phyloP scores from a whole-genome alignment of 2,329 filamentous ascomycete species.

The Aspergillus persii region DNA sequence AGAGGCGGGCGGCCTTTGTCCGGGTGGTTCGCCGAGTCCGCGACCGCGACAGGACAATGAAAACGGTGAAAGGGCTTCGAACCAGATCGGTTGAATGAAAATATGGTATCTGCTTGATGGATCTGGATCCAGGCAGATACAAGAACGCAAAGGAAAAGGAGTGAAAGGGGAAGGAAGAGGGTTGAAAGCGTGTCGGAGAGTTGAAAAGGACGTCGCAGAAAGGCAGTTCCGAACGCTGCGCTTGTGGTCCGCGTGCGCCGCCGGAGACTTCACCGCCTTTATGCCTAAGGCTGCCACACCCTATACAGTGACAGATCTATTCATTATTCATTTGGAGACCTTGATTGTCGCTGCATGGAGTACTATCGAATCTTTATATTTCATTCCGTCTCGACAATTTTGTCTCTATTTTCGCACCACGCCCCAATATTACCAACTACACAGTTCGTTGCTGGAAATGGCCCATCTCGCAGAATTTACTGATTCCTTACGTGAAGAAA shows the following conservation, averaged over 20 bases:
- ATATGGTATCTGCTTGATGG: not conserved
- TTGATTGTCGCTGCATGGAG: too few species aligned
- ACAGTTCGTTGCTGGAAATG: not conserved
- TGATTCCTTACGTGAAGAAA: not conserved
- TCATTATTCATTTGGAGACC: too few species aligned
- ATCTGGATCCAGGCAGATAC: not conserved
- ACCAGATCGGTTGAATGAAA: not conserved
- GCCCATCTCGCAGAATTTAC: not conserved
- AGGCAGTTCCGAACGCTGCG: slow-evolving; percentile 7
- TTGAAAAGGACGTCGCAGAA: slow-evolving; percentile 4
- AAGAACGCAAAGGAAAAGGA: not conserved
- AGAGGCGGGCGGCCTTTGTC: slow-evolving; percentile 13
- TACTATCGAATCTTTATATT: too few species aligned
- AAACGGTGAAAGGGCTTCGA: not conserved
- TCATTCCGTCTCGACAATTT: too few species aligned
- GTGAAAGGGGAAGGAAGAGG: not conserved
- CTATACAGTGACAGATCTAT: too few species aligned
- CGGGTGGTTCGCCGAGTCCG: slow-evolving; percentile 20
- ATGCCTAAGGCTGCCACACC: too few species aligned
- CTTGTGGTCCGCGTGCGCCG: slow-evolving; percentile 7
- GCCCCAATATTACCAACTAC: not conserved
- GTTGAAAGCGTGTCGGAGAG: not conserved
- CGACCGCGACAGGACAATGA: slow-evolving; percentile 11
- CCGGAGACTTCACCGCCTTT: slow-evolving; percentile 3
- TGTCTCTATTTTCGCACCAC: not conserved